Conservation (phyloP, 495 filamentous ascomycete species). For the Penicillium malachiteum region DNA sequence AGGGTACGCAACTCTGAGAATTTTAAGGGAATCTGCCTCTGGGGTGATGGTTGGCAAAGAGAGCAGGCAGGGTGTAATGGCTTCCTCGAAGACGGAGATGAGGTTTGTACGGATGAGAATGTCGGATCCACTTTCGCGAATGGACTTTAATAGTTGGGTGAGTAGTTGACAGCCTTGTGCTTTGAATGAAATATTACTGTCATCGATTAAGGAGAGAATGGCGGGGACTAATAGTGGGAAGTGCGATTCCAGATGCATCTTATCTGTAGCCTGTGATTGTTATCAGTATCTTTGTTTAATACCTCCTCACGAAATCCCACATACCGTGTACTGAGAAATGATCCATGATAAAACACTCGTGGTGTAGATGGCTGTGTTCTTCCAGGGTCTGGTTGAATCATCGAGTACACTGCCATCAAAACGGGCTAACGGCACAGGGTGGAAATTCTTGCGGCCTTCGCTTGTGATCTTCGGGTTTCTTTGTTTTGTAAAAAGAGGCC, state of each 20-base stretch:
- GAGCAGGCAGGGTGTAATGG: constrained; percentile 68
- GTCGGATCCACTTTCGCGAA: constrained; percentile 42
- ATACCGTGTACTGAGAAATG: constrained; percentile 45
- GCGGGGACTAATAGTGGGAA: constrained; percentile 87
- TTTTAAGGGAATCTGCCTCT: constrained; percentile 61
- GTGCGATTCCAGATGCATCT: constrained; percentile 43
- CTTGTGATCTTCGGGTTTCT: constrained; percentile 61
- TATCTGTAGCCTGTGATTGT: constrained; percentile 22
- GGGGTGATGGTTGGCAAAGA: constrained; percentile 80
- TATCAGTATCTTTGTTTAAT: constrained; percentile 6
- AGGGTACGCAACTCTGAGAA: constrained; percentile 66
- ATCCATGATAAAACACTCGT: constrained; percentile 68
- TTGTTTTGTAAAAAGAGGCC: constrained; percentile 69
- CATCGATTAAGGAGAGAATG: constrained; percentile 76
- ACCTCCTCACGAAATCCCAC: not conserved
- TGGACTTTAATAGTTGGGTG: constrained; percentile 57
- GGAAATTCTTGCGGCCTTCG: constrained; percentile 59
- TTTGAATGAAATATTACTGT: constrained; percentile 56
- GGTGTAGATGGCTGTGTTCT: constrained; percentile 58
- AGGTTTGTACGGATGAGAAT: constrained; percentile 73
- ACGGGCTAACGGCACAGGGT: constrained; percentile 41
- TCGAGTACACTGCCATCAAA: constrained; percentile 49
- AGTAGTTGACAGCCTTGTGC: constrained; percentile 61
- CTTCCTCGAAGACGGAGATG: constrained; percentile 73
- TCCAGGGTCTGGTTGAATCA: constrained; percentile 68